These are phyloP conservation scores for Pseudozyma thailandica DNA, from an alignment of 1,284 basidiomycete genomes.

Conservation along the genomic window DNA sequence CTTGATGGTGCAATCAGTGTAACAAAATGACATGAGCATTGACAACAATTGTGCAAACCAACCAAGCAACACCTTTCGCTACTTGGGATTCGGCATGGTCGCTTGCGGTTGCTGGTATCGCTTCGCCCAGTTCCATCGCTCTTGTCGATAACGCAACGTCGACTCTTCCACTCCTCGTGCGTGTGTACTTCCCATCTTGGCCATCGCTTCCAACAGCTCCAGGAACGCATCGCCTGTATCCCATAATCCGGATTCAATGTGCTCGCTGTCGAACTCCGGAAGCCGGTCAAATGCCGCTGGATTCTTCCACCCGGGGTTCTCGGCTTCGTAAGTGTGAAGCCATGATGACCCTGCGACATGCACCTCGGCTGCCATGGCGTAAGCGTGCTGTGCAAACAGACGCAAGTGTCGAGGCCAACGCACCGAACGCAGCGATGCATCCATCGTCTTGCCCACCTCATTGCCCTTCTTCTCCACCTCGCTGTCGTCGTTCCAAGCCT, in stretches of 20 bases:
- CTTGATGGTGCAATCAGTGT: no score
- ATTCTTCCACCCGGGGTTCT: conserved; percentile 42
- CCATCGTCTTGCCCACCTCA: conserved; percentile 51
- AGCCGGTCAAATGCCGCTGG: conserved; percentile 38
- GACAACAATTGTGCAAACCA: neutral
- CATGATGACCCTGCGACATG: conserved; percentile 45
- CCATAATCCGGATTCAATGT: conserved; percentile 47
- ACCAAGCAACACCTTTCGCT: neutral
- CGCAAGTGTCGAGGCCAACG: conserved; percentile 56
- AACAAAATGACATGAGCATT: no score
- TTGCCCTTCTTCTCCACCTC: conserved; percentile 51
- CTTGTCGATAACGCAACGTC: conserved; percentile 43
- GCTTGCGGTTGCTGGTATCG: conserved; percentile 34
- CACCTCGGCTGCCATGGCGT: conserved; percentile 54
- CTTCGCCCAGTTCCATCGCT: conserved; percentile 47
- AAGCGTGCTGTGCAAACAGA: conserved; percentile 52
- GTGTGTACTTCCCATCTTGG: conserved; percentile 52
- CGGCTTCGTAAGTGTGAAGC: conserved; percentile 29
- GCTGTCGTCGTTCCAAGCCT: conserved; percentile 9
- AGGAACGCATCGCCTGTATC: conserved; percentile 48
- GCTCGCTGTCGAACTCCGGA: conserved; percentile 35
- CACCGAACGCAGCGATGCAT: conserved; percentile 45
- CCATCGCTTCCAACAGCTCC: conserved; percentile 49
- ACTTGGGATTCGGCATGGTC: conserved; percentile 30
- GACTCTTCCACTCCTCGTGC: conserved; percentile 41